phyloP scores from a whole-genome alignment of 768 basidiomycete species.

The Hygrocybe coccinea region DNA sequence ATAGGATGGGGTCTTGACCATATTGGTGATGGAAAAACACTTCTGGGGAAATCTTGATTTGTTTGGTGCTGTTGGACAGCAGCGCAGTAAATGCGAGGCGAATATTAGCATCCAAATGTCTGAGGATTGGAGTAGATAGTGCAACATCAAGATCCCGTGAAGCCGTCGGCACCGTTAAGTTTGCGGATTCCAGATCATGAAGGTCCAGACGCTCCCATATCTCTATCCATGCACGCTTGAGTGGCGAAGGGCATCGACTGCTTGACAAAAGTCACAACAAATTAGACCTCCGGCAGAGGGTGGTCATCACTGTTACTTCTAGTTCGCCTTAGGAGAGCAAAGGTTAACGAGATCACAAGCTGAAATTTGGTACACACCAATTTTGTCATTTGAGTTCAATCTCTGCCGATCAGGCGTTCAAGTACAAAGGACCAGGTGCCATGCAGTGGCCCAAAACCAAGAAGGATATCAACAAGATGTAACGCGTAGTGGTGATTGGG shows the following conservation, averaged over 20 bases:
- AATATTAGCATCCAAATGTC: background rate
- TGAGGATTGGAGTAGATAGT: too few species aligned
- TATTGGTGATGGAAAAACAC: background rate
- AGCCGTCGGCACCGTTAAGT: too few species aligned
- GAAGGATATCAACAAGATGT: constrained; percentile 25
- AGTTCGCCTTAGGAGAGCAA: too few species aligned
- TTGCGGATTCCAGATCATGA: background rate
- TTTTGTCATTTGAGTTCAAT: constrained; percentile 16
- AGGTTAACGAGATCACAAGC: too few species aligned
- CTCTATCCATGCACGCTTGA: background rate
- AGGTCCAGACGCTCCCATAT: background rate
- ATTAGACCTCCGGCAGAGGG: background rate
- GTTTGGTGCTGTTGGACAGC: background rate
- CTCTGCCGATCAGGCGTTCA: constrained; percentile 23
- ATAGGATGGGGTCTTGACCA: background rate
- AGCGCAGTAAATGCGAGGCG: background rate
- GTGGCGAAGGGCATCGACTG: background rate
- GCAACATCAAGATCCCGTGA: too few species aligned
- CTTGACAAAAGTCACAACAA: background rate
- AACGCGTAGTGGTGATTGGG: constrained; percentile 29
- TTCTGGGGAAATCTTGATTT: background rate
- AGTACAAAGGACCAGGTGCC: constrained; percentile 30
- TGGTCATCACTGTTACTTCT: background rate
- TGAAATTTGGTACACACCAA: constrained; percentile 9
- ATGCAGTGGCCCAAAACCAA: constrained; percentile 23